Conservation (phyloP, 805 yeast genomes). For the Candida pseudoglaebosa region DNA sequence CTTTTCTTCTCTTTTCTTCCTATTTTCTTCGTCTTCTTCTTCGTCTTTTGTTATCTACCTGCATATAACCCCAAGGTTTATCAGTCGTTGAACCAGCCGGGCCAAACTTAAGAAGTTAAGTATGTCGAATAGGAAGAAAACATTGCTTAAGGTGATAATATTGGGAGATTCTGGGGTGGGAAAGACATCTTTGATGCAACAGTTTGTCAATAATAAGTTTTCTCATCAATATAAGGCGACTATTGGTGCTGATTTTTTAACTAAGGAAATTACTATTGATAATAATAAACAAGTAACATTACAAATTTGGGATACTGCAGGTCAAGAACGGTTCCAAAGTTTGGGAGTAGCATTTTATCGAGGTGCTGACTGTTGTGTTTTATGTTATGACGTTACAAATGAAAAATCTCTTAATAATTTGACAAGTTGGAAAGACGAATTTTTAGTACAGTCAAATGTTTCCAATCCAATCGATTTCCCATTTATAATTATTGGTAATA, state of each 20-base stretch:
- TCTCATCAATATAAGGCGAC: slow-evolving; percentile 96
- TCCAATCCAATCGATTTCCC: slow-evolving; percentile 94
- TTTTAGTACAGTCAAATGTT: slow-evolving; percentile 88
- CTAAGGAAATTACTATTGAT: slow-evolving; percentile 85
- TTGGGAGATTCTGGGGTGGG: slow-evolving; percentile 98
- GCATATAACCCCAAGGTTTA: too few relatives aligned
- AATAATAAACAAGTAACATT: slow-evolving; percentile 69
- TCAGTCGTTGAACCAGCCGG: neutral
- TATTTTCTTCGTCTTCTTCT: neutral
- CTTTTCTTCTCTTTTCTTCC: neutral
- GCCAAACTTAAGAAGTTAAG: neutral
- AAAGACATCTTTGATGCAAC: slow-evolving; percentile 95
- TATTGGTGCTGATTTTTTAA: slow-evolving; percentile 94
- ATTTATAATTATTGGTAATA: slow-evolving; percentile 90
- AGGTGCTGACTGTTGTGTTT: slow-evolving; percentile 97
- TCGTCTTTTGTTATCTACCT: neutral
- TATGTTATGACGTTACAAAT: slow-evolving; percentile 94
- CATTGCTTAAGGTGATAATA: slow-evolving; percentile 80
- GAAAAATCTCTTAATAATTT: slow-evolving; percentile 87
- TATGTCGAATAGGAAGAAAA: slow-evolving; percentile 67
- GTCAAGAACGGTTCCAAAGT: slow-evolving; percentile 96
- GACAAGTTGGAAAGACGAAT: slow-evolving; percentile 93
- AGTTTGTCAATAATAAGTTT: slow-evolving; percentile 91
- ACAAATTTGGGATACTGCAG: slow-evolving; percentile 98
- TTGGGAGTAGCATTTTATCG: slow-evolving; percentile 95